phyloP scores from a whole-genome alignment of 2,329 filamentous ascomycete species.

The Sclerotinia glacialis region DNA sequence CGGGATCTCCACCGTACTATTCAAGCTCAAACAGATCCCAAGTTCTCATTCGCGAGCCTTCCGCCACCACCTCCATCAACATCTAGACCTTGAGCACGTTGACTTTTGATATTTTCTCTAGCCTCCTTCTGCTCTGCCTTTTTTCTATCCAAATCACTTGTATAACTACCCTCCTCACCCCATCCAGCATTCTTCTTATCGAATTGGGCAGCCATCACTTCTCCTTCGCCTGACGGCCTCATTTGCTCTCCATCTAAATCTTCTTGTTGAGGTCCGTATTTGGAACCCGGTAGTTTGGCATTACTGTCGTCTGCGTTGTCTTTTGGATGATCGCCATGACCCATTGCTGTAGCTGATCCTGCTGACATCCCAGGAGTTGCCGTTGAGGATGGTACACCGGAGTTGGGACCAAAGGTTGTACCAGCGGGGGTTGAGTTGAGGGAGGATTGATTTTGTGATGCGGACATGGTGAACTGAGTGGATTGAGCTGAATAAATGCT shows the following conservation, averaged over 20 bases:
- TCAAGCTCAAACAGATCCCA: constrained; percentile 30
- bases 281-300: constrained; percentile 30
- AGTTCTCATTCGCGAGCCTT: constrained; percentile 36
- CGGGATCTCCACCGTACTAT: neutral
- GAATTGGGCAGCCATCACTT: constrained; percentile 38
- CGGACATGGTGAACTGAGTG: constrained; percentile 32
- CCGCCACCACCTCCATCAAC: constrained; percentile 37
- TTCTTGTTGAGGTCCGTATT: constrained; percentile 36
- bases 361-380: constrained; percentile 34
- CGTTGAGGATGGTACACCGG: constrained; percentile 25
- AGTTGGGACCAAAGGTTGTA: constrained; percentile 34
- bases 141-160: constrained; percentile 36
- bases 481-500: constrained; percentile 9
- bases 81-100: constrained; percentile 31
- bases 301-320: constrained; percentile 37
- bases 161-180: constrained; percentile 37
- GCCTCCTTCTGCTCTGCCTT: constrained; percentile 38
- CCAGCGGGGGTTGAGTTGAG: constrained; percentile 28
- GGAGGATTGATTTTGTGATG: constrained; percentile 35
- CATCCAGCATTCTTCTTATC: constrained; percentile 39
- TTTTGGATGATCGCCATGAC: constrained; percentile 36
- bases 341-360: constrained; percentile 36
- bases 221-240: constrained; percentile 35
- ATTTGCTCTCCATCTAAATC: constrained; percentile 39
- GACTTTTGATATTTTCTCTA: constrained; percentile 35